A percentile compares a stretch with the other conserved stretches of the same genome.
Conservation (phyloP, 495 filamentous ascomycete genomes). For the Xylaria venustula region DNA sequence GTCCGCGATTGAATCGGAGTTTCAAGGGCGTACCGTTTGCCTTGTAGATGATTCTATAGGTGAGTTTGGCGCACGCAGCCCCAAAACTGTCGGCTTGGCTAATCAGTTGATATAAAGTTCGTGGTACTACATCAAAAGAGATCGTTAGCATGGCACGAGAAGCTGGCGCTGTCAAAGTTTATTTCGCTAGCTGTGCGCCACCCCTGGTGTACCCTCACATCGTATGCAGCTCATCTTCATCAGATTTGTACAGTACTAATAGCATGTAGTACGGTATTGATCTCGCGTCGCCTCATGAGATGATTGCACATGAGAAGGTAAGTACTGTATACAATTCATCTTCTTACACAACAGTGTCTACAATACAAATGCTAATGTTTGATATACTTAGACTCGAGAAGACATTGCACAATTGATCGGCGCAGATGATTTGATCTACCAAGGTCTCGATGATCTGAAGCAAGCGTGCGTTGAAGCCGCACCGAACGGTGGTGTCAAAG, state of each 20-base stretch:
- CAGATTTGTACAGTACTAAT: neutral
- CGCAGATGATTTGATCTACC: slow-evolving; percentile 90
- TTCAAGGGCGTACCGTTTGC: slow-evolving; percentile 78
- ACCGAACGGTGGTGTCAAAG: slow-evolving; percentile 49
- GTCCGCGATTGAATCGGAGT: slow-evolving; percentile 84
- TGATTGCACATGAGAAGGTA: slow-evolving; percentile 79
- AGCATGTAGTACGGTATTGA: slow-evolving; percentile 74
- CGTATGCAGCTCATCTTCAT: slow-evolving; percentile 41
- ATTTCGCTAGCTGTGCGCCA: slow-evolving; percentile 85
- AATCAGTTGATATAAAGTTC: slow-evolving; percentile 45
- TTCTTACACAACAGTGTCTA: neutral
- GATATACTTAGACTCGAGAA: slow-evolving; percentile 25
- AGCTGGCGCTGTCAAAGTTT: slow-evolving; percentile 85
- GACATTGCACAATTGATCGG: slow-evolving; percentile 79
- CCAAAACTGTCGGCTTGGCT: too few relatives aligned
- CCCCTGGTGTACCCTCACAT: slow-evolving; percentile 68
- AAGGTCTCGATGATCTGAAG: slow-evolving; percentile 80
- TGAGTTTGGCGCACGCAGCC: neutral
- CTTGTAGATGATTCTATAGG: slow-evolving; percentile 87
- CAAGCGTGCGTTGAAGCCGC: slow-evolving; percentile 73
- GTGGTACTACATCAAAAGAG: slow-evolving; percentile 86
- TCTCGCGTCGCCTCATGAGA: slow-evolving; percentile 75
- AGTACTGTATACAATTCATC: neutral
- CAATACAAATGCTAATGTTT: neutral
- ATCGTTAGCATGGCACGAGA: slow-evolving; percentile 90